Conservation (phyloP, 1,284 basidiomycete genomes). For the Cutaneotrichosporon dermatis region DNA sequence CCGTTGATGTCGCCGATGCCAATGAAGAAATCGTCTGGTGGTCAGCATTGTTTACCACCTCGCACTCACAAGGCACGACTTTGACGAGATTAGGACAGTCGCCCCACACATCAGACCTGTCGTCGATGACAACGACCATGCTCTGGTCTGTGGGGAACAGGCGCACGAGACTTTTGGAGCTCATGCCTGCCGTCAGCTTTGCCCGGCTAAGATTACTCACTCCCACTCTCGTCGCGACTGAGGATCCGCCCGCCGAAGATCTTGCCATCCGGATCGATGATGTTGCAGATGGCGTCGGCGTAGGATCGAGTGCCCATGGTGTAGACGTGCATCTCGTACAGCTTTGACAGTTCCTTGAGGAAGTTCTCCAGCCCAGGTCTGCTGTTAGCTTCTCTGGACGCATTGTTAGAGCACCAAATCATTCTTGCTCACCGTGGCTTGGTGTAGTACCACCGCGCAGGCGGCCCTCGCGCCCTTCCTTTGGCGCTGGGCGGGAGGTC, state of each 20-base stretch:
- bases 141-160: constrained; percentile 94
- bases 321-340: constrained; percentile 98
- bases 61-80: constrained; percentile 90
- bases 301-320: constrained; percentile 98
- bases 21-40: constrained; percentile 90
- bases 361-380: constrained; percentile 86
- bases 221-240: constrained; percentile 91
- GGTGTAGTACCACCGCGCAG: constrained; percentile 81
- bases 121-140: constrained; percentile 99
- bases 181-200: constrained; percentile 31
- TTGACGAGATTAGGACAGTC: constrained; percentile 87
- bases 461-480: constrained; percentile 38
- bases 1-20: constrained; percentile 99
- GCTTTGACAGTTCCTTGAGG: constrained; percentile 63
- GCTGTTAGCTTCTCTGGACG: constrained; percentile 10
- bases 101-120: constrained; percentile 96
- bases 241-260: constrained; percentile 84
- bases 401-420: too few species aligned
- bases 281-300: constrained; percentile 87
- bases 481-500: constrained; percentile 59
- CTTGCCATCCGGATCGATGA: constrained; percentile 82
- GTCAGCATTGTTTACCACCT: constrained; percentile 4
- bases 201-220: constrained; percentile 40
- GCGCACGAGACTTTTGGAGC: constrained; percentile 77
- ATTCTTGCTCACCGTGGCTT: constrained; percentile 90